Evolutionary conservation across 192 early-diverging fungal species (phyloP), one percentile per base, ranked within the genome.

Genomic region (Thamnidium elegans): DNA sequence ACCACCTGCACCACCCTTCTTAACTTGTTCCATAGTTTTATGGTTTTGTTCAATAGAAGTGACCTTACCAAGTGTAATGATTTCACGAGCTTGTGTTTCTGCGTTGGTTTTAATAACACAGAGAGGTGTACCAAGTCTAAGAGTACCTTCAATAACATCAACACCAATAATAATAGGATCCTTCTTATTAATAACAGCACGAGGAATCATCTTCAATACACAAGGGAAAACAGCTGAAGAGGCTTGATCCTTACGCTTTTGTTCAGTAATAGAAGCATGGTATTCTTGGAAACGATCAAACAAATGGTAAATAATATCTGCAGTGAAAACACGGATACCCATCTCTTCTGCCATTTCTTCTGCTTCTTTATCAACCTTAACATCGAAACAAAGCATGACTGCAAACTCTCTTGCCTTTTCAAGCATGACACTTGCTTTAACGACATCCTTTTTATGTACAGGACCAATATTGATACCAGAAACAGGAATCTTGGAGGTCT

Each of bases 281-380:
- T 99, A 96, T 30, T 84, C 89, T 3, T 86, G 92, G 67, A 91
- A 99, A 56, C 85, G 74, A 73, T 99, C 97, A 72, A 97, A 98
- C 88, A 99, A 82, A 69, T 97, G 95, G 79, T 99, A 99, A 71
- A 99, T 99, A 71, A 98, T 96, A 69, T 99, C 94, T 31, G 97
- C 97, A 63, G 84, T 87, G 80, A 97, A 99, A 26, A 99, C 80
- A 75, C 87, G 92, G 61, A 99, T 84, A 43, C 95, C 95, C 45
- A 92, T 50, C 53, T 96, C 90, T 15, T 97, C 88, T 0, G 97
- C 97, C 81, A 95, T 71, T 32, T 94, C 87, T 74, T 88, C 82
- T 0, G 95, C 96, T 9, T 99, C 97, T 67, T 82, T 86, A 43
- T 92, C 92, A 21, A 94, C 79, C 80, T 91, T 94, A 75, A 94